A percentile compares a stretch with the other conserved stretches of the same genome.
Evolutionary conservation across 2,329 filamentous ascomycete genomes (phyloP).

Genomic region (Colletotrichum graminicola): DNA sequence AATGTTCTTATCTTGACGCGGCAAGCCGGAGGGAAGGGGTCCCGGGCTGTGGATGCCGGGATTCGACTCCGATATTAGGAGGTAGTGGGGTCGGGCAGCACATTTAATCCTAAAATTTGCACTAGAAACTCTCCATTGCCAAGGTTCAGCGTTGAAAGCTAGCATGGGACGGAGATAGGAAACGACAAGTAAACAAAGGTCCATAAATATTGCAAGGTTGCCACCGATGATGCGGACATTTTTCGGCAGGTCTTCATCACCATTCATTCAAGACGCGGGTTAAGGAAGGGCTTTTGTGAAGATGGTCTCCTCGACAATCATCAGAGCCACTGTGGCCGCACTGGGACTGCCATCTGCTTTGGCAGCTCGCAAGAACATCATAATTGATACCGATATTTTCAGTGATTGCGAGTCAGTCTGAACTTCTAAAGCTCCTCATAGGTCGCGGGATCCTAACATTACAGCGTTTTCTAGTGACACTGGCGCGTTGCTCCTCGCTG

Average conservation of each 20-base stretch:
- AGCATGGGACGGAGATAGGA: neutral
- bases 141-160: conserved; percentile 1
- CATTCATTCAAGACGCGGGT: neutral
- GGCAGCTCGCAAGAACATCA: conserved; percentile 51
- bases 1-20: neutral
- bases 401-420: conserved; percentile 59
- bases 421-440: neutral
- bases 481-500: conserved; percentile 57
- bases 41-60: neutral
- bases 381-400: conserved; percentile 62
- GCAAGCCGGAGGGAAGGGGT: neutral
- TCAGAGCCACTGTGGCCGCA: neutral
- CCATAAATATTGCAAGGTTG: neutral
- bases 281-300: neutral
- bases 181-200: neutral
- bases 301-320: conserved; percentile 10
- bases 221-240: no score
- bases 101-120: neutral
- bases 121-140: neutral
- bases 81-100: neutral
- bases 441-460: neutral
- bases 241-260: no score
- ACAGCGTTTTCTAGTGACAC: conserved; percentile 51
- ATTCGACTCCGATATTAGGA: conserved; percentile 1
- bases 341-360: conserved; percentile 5